Base-by-base conservation (phyloP, 169 alveolate genomes). In the Plasmodium relictum region DNA sequence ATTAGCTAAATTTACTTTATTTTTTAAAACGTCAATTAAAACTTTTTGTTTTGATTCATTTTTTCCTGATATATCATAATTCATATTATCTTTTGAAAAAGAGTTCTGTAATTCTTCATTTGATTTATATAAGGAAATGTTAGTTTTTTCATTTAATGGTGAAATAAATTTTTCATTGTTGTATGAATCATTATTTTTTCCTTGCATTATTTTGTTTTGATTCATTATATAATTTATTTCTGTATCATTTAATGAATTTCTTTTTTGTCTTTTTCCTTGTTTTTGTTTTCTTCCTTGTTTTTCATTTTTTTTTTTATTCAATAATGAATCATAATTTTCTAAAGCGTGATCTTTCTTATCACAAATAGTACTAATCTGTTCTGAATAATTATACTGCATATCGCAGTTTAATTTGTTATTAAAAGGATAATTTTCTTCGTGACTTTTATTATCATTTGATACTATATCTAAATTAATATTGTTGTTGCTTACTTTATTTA, bases 351-450 rank as follows among this genome's bases (percentile, higher is more conserved):
- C 45, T 45, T 71, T 48, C n/a, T 56, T 20, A 41, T 74, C 68
- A 45, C 42, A 74, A 7, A 74, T 63, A 41, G 63, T 54, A 18
- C 61, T 71, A 39, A 24, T 26, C 3, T 62, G 74, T 24, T 74
- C 66, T 39, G 88, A 74, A 74, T 62, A 22, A 65, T 74, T 62
- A 62, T 45, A 20, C 48, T 41, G 56, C 10, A 26, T 62, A 48
- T 62, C 76, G n/a, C 26, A 50, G 14, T 1, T 22, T 52, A 74
- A 74, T 62, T 74, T 74, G 88, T 74, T 74, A 22, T 74, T 74
- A 37, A 68, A 61, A 69, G 41, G 39, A 16, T 61, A 74, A 37
- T 22, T 74, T 12, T 20, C 39, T 50, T 62, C 45, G n/a, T 4
- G 6, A 8, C 41, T 44, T 74, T 22, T 44, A 24, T 24, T 26